Conservation (phyloP, 306 rosid species). For the Quercus parvula region DNA sequence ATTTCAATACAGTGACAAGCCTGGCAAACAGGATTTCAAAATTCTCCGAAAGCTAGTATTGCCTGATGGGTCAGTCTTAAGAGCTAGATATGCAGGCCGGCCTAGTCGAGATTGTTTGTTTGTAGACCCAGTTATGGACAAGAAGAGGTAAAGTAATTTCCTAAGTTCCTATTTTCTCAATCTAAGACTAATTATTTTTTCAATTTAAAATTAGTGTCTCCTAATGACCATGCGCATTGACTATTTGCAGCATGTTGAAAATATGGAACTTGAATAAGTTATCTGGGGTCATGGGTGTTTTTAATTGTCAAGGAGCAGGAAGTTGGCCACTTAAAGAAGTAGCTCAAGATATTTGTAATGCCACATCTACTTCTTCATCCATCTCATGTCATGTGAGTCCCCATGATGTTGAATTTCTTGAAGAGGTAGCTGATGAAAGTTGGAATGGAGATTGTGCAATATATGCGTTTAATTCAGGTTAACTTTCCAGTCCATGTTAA, state of each 20-base stretch:
- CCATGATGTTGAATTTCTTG: slow-evolving; percentile 58
- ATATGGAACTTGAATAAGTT: slow-evolving; percentile 71
- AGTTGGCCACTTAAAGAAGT: slow-evolving; percentile 53
- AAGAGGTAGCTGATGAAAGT: slow-evolving; percentile 54
- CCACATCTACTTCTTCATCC: slow-evolving; percentile 6
- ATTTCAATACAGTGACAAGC: slow-evolving; percentile 54
- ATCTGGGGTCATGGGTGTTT: slow-evolving; percentile 55
- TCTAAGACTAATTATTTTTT: not conserved
- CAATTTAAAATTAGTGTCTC: not conserved
- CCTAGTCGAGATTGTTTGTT: slow-evolving; percentile 77
- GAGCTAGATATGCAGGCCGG: slow-evolving; percentile 64
- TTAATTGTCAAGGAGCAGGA: slow-evolving; percentile 80
- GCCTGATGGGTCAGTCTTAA: slow-evolving; percentile 65
- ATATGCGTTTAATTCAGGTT: slow-evolving; percentile 64
- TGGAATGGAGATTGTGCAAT: slow-evolving; percentile 63
- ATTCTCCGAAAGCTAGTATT: slow-evolving; percentile 60
- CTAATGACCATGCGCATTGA: not conserved
- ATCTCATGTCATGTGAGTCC: slow-evolving; percentile 48
- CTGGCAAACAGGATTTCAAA: slow-evolving; percentile 60
- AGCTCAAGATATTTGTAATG: slow-evolving; percentile 4
- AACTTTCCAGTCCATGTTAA: not conserved
- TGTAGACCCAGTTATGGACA: slow-evolving; percentile 59
- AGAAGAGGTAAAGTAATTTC: slow-evolving; percentile 34
- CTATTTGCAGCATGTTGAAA: slow-evolving; percentile 50
- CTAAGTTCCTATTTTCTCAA: not conserved